Evolutionary conservation across 768 basidiomycete genomes (phyloP).

Genomic region (Cystofilobasidium bisporidii): DNA sequence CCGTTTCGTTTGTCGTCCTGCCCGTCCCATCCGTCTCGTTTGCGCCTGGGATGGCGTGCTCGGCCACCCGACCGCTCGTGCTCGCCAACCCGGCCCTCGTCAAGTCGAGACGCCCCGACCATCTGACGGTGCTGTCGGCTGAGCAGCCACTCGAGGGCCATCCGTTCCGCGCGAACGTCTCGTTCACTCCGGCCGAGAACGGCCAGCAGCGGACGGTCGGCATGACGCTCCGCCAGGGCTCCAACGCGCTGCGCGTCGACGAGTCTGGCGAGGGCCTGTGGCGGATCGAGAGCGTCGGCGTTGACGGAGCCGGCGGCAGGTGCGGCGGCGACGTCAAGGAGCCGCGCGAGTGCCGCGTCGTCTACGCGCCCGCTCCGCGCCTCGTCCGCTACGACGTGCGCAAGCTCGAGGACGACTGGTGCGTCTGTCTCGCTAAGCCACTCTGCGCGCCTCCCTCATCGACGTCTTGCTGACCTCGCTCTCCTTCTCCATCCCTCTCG

Average conservation of each 20-base stretch:
- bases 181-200: neutral
- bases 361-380: slow-evolving; percentile 8
- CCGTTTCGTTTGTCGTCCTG: slow-evolving; percentile 10
- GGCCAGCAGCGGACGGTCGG: neutral
- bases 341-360: slow-evolving; percentile 20
- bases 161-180: slow-evolving; percentile 52
- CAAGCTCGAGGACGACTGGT: slow-evolving; percentile 25
- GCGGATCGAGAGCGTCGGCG: slow-evolving; percentile 5
- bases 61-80: slow-evolving; percentile 14
- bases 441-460: slow-evolving; percentile 18
- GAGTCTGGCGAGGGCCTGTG: neutral
- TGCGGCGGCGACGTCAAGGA: slow-evolving; percentile 26
- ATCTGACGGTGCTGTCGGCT: slow-evolving; percentile 48
- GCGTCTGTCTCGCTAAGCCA: neutral
- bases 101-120: slow-evolving; percentile 48
- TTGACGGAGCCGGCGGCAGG: neutral
- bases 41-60: neutral
- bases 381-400: slow-evolving; percentile 14
- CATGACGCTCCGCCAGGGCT: neutral
- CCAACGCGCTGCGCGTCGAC: neutral
- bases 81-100: slow-evolving; percentile 37
- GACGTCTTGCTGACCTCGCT: too few relatives aligned
- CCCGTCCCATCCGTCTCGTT: slow-evolving; percentile 19
- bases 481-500: neutral
- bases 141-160: slow-evolving; percentile 48